Evolutionary conservation across 208 protist genomes (phyloP).

Genomic region (Acanthamoeba lugdunensis): DNA sequence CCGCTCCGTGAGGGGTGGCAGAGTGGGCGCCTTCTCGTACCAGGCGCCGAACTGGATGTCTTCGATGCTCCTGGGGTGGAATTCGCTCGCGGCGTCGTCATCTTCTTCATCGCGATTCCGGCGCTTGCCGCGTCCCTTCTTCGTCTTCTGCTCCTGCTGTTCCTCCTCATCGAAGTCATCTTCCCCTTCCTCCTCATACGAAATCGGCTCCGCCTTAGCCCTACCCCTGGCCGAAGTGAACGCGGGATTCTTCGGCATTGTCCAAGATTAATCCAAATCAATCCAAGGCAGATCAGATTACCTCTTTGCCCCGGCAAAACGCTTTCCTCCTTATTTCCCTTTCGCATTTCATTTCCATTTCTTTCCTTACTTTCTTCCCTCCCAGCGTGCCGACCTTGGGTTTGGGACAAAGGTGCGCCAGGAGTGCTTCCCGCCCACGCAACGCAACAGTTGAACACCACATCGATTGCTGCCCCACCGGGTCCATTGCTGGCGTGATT

Average conservation of each 20-base stretch:
- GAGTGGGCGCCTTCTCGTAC: slow-evolving; percentile 23
- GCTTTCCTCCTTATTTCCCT: background rate
- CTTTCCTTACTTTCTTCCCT: background rate
- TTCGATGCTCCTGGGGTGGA: background rate
- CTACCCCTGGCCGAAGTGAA: background rate
- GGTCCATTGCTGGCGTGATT: background rate
- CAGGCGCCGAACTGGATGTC: slow-evolving; percentile 59
- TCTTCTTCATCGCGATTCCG: background rate
- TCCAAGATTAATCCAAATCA: too few species aligned
- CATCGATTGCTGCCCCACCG: background rate
- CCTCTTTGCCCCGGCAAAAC: background rate
- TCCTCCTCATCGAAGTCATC: background rate
- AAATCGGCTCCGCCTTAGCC: background rate
- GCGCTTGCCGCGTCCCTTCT: background rate
- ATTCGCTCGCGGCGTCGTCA: background rate
- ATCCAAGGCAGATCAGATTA: too few species aligned
- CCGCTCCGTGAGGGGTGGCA: slow-evolving; percentile 28
- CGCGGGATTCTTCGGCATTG: background rate
- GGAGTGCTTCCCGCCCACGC: background rate
- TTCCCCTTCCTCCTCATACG: background rate
- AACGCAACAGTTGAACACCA: background rate
- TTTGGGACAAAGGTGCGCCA: background rate
- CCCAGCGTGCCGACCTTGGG: too few species aligned
- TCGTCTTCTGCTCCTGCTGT: background rate
- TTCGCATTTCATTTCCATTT: background rate